A percentile compares a stretch with the other conserved stretches of the same genome.
These are phyloP conservation scores for Pestalotiopsis sp. DNA, from an alignment of 2,329 filamentous ascomycete genomes.

Conservation along the genomic window DNA sequence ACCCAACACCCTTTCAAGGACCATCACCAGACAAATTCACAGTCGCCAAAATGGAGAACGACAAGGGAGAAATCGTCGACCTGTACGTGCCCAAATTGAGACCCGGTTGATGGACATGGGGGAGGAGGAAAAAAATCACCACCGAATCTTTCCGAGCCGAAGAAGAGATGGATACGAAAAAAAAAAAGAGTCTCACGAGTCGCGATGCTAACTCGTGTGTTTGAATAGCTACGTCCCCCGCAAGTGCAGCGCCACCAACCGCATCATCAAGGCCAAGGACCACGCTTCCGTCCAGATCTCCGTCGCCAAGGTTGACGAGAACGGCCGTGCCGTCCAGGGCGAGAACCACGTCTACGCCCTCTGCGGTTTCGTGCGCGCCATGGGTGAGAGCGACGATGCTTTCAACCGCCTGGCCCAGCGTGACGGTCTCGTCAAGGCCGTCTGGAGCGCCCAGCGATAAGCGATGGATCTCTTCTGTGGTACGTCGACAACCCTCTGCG, in stretches of 20 bases:
- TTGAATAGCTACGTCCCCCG: slow-evolving; percentile 85
- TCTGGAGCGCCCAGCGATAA: slow-evolving; percentile 82
- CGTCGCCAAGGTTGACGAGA: slow-evolving; percentile 98
- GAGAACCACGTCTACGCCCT: slow-evolving; percentile 98
- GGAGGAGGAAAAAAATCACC: background rate
- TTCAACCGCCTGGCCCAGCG: slow-evolving; percentile 95
- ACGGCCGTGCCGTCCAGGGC: slow-evolving; percentile 88
- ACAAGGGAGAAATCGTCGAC: slow-evolving; percentile 99
- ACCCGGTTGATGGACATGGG: slow-evolving; percentile 20
- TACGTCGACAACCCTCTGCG: background rate
- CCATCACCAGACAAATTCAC: slow-evolving; percentile 33
- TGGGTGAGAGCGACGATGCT: slow-evolving; percentile 97
- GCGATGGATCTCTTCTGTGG: slow-evolving; percentile 19
- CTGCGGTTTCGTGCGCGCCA: slow-evolving; percentile 95
- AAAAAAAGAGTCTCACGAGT: background rate
- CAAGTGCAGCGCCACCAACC: slow-evolving; percentile 99
- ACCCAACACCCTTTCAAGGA: slow-evolving; percentile 29
- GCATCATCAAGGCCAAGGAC: slow-evolving; percentile 98
- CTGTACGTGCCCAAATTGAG: slow-evolving; percentile 65
- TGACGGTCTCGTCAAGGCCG: slow-evolving; percentile 95
- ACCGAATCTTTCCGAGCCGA: background rate
- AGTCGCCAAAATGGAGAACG: slow-evolving; percentile 93
- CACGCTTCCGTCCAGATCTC: slow-evolving; percentile 98
- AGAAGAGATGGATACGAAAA: background rate
- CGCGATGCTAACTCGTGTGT: slow-evolving; percentile 8